Evolutionary conservation across 2,329 filamentous ascomycete species (phyloP).

Genomic region (Ceratocystis variospora): DNA sequence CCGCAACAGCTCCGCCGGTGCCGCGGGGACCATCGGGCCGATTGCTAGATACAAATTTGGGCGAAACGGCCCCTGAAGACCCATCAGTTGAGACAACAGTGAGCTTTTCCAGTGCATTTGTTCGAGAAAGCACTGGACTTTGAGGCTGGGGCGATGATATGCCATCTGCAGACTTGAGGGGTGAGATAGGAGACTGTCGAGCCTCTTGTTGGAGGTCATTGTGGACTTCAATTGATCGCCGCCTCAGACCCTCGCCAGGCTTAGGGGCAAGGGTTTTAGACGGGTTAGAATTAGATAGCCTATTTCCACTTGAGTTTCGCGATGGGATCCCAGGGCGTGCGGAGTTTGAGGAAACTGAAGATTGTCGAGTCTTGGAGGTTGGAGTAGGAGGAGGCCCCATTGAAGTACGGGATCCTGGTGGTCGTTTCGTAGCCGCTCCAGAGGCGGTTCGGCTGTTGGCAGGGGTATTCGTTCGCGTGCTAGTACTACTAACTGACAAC

Average conservation of each 20-base stretch:
- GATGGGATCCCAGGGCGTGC: slow-evolving; percentile 26
- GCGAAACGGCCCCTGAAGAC: slow-evolving; percentile 23
- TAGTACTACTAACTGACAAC: slow-evolving; percentile 33
- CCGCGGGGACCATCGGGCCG: slow-evolving; percentile 22
- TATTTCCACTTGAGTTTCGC: slow-evolving; percentile 29
- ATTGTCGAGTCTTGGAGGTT: slow-evolving; percentile 32
- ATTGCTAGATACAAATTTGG: slow-evolving; percentile 21
- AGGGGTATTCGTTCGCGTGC: slow-evolving; percentile 52
- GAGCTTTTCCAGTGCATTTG: slow-evolving; percentile 36
- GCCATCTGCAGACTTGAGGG: slow-evolving; percentile 39
- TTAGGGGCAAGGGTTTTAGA: slow-evolving; percentile 10
- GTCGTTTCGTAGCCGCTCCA: slow-evolving; percentile 11
- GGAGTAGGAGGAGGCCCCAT: slow-evolving; percentile 53
- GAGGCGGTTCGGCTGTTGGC: slow-evolving; percentile 34
- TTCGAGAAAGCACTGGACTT: slow-evolving; percentile 38
- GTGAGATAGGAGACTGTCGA: slow-evolving; percentile 27
- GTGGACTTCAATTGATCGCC: slow-evolving; percentile 32
- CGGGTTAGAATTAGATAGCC: slow-evolving; percentile 13
- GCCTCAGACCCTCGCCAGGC: slow-evolving; percentile 23
- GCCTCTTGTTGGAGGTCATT: slow-evolving; percentile 9
- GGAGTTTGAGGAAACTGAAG: slow-evolving; percentile 32
- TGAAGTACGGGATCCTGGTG: slow-evolving; percentile 44
- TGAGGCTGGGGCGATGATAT: slow-evolving; percentile 36
- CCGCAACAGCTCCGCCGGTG: slow-evolving; percentile 34
- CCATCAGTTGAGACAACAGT: slow-evolving; percentile 18